phyloP scores from a whole-genome alignment of 768 basidiomycete genomes.

The Tricholoma sp. region DNA sequence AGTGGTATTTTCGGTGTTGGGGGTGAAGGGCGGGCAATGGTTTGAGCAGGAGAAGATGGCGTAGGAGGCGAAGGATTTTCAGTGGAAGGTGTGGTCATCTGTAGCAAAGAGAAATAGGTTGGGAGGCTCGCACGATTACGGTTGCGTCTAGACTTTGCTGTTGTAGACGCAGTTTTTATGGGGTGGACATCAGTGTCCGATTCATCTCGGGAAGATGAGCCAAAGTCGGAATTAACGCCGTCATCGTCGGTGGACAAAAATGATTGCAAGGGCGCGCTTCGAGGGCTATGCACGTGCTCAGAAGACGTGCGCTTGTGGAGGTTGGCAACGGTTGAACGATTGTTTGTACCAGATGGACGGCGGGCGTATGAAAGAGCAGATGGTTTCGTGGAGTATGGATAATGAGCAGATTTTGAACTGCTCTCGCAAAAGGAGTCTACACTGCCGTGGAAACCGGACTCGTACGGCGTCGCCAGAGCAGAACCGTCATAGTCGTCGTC shows the following conservation, averaged over 20 bases:
- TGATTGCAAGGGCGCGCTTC: slow-evolving; percentile 38
- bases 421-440: slow-evolving; percentile 35
- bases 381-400: slow-evolving; percentile 29
- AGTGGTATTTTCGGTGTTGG: slow-evolving; percentile 53
- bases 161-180: slow-evolving; percentile 25
- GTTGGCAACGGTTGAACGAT: slow-evolving; percentile 53
- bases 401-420: slow-evolving; percentile 38
- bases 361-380: slow-evolving; percentile 61
- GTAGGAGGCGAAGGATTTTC: slow-evolving; percentile 35
- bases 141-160: slow-evolving; percentile 51
- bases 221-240: slow-evolving; percentile 37
- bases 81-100: slow-evolving; percentile 37
- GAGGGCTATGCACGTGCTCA: slow-evolving; percentile 34
- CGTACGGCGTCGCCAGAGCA: slow-evolving; percentile 24
- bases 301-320: slow-evolving; percentile 51
- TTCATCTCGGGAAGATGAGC: slow-evolving; percentile 33
- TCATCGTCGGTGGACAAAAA: slow-evolving; percentile 41
- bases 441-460: slow-evolving; percentile 34
- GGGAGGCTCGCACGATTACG: slow-evolving; percentile 75
- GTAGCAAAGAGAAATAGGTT: slow-evolving; percentile 69
- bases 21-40: slow-evolving; percentile 47
- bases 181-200: slow-evolving; percentile 27
- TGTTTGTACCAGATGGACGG: slow-evolving; percentile 67
- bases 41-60: slow-evolving; percentile 44
- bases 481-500: slow-evolving; percentile 59